Percentiles rank a stretch among this genome's conserved stretches.
phyloP scores from a whole-genome alignment of 1,139 yeast genomes.

The Yamadazyma aaseri region DNA sequence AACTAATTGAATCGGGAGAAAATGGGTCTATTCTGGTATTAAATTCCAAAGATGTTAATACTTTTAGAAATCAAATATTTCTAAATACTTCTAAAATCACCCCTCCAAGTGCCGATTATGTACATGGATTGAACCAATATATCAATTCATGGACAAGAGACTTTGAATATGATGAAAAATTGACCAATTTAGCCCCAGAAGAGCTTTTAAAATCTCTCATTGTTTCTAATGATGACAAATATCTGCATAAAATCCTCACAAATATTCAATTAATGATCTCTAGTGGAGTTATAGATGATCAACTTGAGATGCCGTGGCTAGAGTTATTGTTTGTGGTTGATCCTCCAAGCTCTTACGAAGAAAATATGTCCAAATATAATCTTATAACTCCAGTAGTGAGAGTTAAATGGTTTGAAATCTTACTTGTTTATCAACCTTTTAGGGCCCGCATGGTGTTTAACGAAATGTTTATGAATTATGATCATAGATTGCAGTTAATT shows the following conservation, averaged over 20 bases:
- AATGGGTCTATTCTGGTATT: too few relatives aligned
- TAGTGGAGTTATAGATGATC: neutral
- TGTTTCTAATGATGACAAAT: neutral
- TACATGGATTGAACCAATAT: neutral
- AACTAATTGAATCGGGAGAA: too few relatives aligned
- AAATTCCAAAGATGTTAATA: constrained; percentile 1
- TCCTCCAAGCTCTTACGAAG: constrained; percentile 17
- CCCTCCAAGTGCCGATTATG: neutral
- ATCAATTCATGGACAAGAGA: neutral
- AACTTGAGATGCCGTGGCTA: neutral
- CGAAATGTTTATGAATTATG: constrained; percentile 66
- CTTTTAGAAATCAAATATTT: neutral
- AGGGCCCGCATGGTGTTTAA: constrained; percentile 57
- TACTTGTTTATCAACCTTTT: constrained; percentile 35
- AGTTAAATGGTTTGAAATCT: constrained; percentile 37
- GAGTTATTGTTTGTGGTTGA: constrained; percentile 20
- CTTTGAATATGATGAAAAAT: neutral
- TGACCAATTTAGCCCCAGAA: too few relatives aligned
- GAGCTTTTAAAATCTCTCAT: neutral
- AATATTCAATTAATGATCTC: neutral
- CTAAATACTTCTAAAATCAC: neutral
- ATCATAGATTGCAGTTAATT: constrained; percentile 59
- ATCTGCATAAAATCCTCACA: neutral
- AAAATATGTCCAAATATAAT: constrained; percentile 12
- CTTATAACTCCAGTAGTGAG: constrained; percentile 43